Evolutionary conservation across 208 protist species (phyloP).

Genomic region (Porcisia deanei): DNA sequence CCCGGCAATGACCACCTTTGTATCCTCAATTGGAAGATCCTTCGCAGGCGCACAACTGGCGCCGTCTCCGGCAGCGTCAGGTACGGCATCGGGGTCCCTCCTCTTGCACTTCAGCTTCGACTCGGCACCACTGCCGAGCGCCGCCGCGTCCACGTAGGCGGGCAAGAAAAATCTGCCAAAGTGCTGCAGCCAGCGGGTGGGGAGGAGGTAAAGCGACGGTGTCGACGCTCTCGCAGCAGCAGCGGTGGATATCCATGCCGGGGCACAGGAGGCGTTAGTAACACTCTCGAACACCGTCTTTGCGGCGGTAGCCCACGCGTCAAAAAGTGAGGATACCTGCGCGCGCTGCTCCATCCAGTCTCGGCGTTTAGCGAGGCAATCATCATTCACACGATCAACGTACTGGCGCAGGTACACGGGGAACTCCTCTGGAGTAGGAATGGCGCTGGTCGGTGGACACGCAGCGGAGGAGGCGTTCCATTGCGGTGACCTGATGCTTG

Average conservation of each 20-base stretch:
- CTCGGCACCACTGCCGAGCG: slow-evolving; percentile 32
- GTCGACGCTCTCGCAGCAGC: not conserved
- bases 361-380: slow-evolving; percentile 19
- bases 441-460: slow-evolving; percentile 1
- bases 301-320: slow-evolving; percentile 36
- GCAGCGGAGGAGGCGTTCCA: not conserved
- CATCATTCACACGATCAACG: slow-evolving; percentile 42
- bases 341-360: slow-evolving; percentile 27
- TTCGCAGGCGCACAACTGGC: not conserved
- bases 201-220: slow-evolving; percentile 45
- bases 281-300: slow-evolving; percentile 31
- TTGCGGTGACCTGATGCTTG: not conserved
- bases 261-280: slow-evolving; percentile 1
- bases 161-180: slow-evolving; percentile 68
- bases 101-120: slow-evolving; percentile 36
- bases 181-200: slow-evolving; percentile 62
- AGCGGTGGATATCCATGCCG: slow-evolving; percentile 7
- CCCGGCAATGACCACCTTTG: not conserved
- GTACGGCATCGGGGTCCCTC: slow-evolving; percentile 11
- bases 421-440: slow-evolving; percentile 39
- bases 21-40: not conserved
- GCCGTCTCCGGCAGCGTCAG: not conserved
- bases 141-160: slow-evolving; percentile 37
- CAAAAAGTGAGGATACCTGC: slow-evolving; percentile 19
- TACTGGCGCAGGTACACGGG: slow-evolving; percentile 43